Percentiles rank a stretch among this genome's conserved stretches.
Conservation (phyloP, 768 basidiomycete genomes). For the Strobilomyces echinocephalus region DNA sequence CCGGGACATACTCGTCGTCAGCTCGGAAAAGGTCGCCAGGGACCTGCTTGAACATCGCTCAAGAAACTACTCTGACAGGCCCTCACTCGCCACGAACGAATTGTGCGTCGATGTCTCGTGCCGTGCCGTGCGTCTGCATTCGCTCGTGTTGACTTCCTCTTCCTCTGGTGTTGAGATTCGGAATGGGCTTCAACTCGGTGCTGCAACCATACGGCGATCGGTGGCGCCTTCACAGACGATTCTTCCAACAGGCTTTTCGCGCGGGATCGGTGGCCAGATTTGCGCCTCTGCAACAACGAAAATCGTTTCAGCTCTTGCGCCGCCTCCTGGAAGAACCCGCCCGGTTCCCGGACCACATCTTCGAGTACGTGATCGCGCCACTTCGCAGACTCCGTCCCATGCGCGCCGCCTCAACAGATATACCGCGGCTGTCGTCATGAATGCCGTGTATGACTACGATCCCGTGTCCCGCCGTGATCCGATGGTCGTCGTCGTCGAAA, state of each 20-base stretch:
- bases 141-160: neutral
- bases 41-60: constrained; percentile 47
- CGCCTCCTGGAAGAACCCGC: constrained; percentile 30
- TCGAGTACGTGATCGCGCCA: constrained; percentile 18
- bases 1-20: constrained; percentile 42
- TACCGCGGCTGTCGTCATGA: constrained; percentile 10
- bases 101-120: constrained; percentile 1
- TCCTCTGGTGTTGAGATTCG: constrained; percentile 1
- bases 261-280: constrained; percentile 15
- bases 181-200: constrained; percentile 14
- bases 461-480: constrained; percentile 7
- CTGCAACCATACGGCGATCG: constrained; percentile 26
- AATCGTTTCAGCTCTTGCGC: constrained; percentile 26
- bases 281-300: constrained; percentile 26
- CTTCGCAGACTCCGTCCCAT: no score
- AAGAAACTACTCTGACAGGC: constrained; percentile 48
- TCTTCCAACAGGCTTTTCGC: constrained; percentile 23
- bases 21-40: constrained; percentile 35
- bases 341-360: constrained; percentile 29
- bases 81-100: constrained; percentile 19
- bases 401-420: neutral
- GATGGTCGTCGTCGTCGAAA: constrained; percentile 9
- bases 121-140: neutral
- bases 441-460: constrained; percentile 15
- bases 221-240: constrained; percentile 28